A percentile compares a stretch with the other conserved stretches of the same genome.
Evolutionary conservation across 331 rosid genomes (phyloP).

Genomic region (Erythrophleum ivorense): DNA sequence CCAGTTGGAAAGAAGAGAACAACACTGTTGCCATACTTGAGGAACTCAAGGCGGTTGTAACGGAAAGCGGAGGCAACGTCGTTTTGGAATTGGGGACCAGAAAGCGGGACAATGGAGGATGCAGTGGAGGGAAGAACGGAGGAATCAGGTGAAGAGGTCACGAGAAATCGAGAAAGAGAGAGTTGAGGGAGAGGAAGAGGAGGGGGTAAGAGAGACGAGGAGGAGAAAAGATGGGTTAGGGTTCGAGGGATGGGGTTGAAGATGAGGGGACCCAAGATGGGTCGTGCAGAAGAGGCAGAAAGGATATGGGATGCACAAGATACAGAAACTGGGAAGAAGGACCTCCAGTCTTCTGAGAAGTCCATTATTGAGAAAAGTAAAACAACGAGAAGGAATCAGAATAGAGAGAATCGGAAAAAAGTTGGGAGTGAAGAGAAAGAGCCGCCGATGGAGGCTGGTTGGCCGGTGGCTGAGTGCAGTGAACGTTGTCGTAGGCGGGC

Average conservation of each 20-base stretch:
- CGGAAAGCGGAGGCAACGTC: slow-evolving; percentile 37
- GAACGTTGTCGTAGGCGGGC: no score
- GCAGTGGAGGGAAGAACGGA: slow-evolving; percentile 64
- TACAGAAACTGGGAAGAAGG: slow-evolving; percentile 57
- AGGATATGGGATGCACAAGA: slow-evolving; percentile 55
- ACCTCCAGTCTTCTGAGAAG: slow-evolving; percentile 62
- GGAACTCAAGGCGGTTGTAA: slow-evolving; percentile 55
- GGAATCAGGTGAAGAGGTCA: slow-evolving; percentile 37
- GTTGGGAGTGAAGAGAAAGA: background rate
- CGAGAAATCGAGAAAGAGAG: slow-evolving; percentile 48
- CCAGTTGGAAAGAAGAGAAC: slow-evolving; percentile 72
- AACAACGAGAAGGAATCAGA: background rate
- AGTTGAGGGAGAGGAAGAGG: slow-evolving; percentile 49
- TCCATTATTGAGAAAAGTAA: slow-evolving; percentile 32
- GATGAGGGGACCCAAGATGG: slow-evolving; percentile 60
- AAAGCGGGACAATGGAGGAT: slow-evolving; percentile 51
- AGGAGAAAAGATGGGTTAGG: slow-evolving; percentile 47
- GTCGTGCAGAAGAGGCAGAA: slow-evolving; percentile 37
- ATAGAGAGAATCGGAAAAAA: background rate
- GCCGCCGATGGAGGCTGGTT: background rate
- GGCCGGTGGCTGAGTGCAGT: no score
- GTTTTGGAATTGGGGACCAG: slow-evolving; percentile 32
- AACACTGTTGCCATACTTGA: slow-evolving; percentile 33
- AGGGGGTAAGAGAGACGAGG: slow-evolving; percentile 44
- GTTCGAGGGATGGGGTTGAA: slow-evolving; percentile 57